Evolutionary conservation across 352 stramenopile species (phyloP).

Genomic region (Elongisporangium senticosum): DNA sequence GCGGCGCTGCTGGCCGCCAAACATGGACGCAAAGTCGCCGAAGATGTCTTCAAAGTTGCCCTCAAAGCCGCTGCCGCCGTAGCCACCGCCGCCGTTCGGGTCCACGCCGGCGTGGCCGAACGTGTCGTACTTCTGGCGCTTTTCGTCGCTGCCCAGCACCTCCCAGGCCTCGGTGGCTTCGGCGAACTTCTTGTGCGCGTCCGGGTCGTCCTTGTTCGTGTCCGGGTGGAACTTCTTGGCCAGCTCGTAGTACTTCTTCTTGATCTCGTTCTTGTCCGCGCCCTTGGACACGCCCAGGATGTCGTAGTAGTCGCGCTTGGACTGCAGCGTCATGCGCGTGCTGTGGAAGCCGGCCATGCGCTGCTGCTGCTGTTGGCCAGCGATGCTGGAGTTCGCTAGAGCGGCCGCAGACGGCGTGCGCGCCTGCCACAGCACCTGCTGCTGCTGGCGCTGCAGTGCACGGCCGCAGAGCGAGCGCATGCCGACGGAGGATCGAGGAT

Average conservation of each 20-base stretch:
- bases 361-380: neutral
- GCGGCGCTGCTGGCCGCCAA: slow-evolving; percentile 67
- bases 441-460: neutral
- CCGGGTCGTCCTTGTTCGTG: slow-evolving; percentile 92
- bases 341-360: slow-evolving; percentile 43
- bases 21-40: slow-evolving; percentile 75
- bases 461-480: neutral
- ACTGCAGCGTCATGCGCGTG: slow-evolving; percentile 39
- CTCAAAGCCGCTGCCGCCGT: slow-evolving; percentile 53
- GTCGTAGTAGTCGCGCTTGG: slow-evolving; percentile 96
- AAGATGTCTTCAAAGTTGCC: slow-evolving; percentile 89
- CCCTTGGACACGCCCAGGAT: slow-evolving; percentile 87
- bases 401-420: neutral
- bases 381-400: neutral
- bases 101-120: slow-evolving; percentile 95
- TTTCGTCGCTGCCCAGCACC: slow-evolving; percentile 89
- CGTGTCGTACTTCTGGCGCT: slow-evolving; percentile 91
- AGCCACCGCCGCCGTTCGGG: slow-evolving; percentile 74
- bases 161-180: slow-evolving; percentile 93
- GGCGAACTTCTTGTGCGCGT: slow-evolving; percentile 90
- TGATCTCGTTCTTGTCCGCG: slow-evolving; percentile 94
- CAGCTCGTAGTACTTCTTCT: slow-evolving; percentile 97
- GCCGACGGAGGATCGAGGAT: neutral
- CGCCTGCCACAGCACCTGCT: neutral
- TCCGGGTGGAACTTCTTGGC: slow-evolving; percentile 98